Percentiles rank a stretch among this genome's conserved stretches.
Conservation (phyloP, 257 asterid genomes). For the Solanum pinnatisectum region DNA sequence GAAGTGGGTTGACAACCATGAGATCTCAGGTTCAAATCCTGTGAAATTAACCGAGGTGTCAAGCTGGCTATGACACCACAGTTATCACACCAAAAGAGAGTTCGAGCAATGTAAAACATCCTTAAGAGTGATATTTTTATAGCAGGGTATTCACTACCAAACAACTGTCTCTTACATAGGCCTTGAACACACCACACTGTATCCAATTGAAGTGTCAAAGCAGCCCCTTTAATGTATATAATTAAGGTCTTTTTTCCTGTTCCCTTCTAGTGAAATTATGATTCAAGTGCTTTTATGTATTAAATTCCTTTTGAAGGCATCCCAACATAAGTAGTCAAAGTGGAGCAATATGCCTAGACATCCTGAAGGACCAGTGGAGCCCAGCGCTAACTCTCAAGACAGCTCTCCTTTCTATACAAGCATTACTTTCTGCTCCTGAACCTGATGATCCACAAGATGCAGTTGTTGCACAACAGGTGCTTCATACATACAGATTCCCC, state of each 20-base stretch:
- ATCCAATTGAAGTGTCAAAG: not conserved
- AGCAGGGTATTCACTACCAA: not conserved
- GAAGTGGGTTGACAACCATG: not conserved
- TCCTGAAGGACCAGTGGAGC: constrained; percentile 98
- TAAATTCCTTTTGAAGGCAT: constrained; percentile 55
- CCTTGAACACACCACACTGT: not conserved
- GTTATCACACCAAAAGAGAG: not conserved
- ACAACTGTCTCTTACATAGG: not conserved
- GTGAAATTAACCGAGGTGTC: not conserved
- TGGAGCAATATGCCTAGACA: constrained; percentile 97
- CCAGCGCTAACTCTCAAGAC: constrained; percentile 95
- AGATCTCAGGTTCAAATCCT: not conserved
- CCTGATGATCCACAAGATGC: constrained; percentile 99
- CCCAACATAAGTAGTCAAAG: constrained; percentile 99
- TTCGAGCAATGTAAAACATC: not conserved
- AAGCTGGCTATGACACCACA: not conserved
- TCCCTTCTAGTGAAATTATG: not conserved
- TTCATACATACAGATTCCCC: not conserved
- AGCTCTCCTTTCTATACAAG: constrained; percentile 92
- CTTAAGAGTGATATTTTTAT: not conserved
- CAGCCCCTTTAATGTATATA: not conserved
- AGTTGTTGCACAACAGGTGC: constrained; percentile 90
- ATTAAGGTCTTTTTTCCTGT: not conserved
- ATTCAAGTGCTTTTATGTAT: constrained; percentile 4
- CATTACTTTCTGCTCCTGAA: constrained; percentile 85